These are phyloP conservation scores for Aspergillus sp. DNA, from an alignment of 2,329 filamentous ascomycete species.

Conservation along the genomic window DNA sequence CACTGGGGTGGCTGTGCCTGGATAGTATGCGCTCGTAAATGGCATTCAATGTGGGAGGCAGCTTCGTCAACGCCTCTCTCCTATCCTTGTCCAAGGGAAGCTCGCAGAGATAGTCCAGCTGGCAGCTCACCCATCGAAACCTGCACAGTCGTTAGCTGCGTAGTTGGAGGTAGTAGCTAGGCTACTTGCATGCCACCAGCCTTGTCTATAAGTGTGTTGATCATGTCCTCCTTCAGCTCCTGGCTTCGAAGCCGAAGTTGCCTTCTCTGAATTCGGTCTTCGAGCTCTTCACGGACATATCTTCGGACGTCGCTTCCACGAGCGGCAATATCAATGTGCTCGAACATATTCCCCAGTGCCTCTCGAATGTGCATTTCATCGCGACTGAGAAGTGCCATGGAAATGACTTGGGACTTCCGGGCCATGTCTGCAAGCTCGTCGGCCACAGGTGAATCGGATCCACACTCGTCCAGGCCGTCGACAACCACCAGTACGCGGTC, in stretches of 20 bases:
- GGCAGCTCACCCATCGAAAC: slow-evolving; percentile 4
- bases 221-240: background rate
- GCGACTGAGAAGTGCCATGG: background rate
- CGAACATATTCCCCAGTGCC: background rate
- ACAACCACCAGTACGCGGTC: background rate
- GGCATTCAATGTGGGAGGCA: background rate
- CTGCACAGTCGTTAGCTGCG: background rate
- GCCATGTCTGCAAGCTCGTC: background rate
- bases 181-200: background rate
- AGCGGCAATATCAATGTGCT: background rate
- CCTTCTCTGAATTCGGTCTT: background rate
- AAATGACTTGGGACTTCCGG: background rate
- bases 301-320: background rate
- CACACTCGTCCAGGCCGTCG: slow-evolving; percentile 1
- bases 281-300: background rate
- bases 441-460: background rate
- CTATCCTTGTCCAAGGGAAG: background rate
- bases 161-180: background rate
- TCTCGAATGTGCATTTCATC: background rate
- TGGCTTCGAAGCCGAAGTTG: background rate
- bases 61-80: background rate
- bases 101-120: slow-evolving; percentile 1
- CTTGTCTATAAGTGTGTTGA: background rate
- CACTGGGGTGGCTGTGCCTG: background rate
- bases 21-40: background rate